Conservation (phyloP, 306 rosid species). For the Quercus robur region DNA sequence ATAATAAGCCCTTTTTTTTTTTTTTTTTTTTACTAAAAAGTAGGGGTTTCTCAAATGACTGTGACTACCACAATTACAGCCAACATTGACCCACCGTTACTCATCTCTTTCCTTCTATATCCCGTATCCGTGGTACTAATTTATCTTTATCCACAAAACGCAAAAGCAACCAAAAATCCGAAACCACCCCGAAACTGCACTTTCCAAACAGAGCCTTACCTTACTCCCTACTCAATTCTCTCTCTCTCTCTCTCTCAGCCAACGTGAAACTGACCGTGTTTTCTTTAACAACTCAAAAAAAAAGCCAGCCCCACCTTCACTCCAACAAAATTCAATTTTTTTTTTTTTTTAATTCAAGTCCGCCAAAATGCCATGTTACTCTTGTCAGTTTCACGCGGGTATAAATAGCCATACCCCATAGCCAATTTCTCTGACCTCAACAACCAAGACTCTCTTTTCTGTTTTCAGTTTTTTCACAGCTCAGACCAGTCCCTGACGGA, state of each 20-base stretch:
- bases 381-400: no score
- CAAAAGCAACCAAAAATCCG: constrained; percentile 30
- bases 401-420: no score
- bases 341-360: not conserved
- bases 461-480: no score
- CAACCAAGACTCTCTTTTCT: no score
- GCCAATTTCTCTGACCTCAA: no score
- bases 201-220: constrained; percentile 24
- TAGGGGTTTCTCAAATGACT: not conserved
- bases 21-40: no score
- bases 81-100: not conserved
- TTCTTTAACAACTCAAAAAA: not conserved
- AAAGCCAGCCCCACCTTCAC: not conserved
- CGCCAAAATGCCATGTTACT: not conserved
- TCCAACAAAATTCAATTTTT: not conserved
- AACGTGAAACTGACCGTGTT: not conserved
- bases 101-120: not conserved
- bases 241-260: not conserved
- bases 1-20: no score
- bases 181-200: constrained; percentile 34
- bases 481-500: no score
- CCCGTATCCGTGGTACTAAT: constrained; percentile 13
- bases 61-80: not conserved
- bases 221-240: no score
- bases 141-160: constrained; percentile 16